A percentile compares a stretch with the other conserved stretches of the same genome.
Evolutionary conservation across 2,329 filamentous ascomycete genomes (phyloP).

Genomic region (Ceratocystis lukuohia): DNA sequence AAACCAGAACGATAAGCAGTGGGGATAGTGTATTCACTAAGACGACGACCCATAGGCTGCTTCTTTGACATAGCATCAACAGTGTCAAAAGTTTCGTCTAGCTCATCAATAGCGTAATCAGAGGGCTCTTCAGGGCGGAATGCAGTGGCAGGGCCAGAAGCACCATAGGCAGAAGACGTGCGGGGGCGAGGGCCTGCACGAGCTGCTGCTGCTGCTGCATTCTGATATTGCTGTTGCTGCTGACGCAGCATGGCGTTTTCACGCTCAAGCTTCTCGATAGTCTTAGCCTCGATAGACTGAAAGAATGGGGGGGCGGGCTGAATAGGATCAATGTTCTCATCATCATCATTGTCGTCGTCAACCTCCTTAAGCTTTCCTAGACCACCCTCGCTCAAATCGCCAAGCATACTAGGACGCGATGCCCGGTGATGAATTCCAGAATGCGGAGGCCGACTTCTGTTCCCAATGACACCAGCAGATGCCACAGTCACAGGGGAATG

Average conservation of each 20-base stretch:
- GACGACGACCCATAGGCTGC: conserved; percentile 36
- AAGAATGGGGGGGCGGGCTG: conserved; percentile 30
- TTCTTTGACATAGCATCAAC: conserved; percentile 34
- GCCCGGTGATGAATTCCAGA: conserved; percentile 66
- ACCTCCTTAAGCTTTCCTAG: conserved; percentile 58
- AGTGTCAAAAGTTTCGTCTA: conserved; percentile 47
- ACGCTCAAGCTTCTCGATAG: conserved; percentile 47
- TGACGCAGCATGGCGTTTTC: conserved; percentile 51
- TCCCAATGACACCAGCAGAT: conserved; percentile 36
- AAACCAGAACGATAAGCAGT: conserved; percentile 36
- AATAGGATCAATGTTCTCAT: conserved; percentile 45
- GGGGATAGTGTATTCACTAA: conserved; percentile 41
- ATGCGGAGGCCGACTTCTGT: conserved; percentile 40
- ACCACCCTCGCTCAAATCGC: conserved; percentile 54
- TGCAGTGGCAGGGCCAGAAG: conserved; percentile 39
- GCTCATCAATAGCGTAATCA: conserved; percentile 59
- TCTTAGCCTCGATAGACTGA: conserved; percentile 45
- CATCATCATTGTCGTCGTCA: conserved; percentile 54
- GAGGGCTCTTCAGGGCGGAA: conserved; percentile 40
- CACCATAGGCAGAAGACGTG: conserved; percentile 37
- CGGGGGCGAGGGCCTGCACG: conserved; percentile 23
- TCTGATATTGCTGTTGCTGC: conserved; percentile 40
- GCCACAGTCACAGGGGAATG: conserved; percentile 38
- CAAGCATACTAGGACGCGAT: conserved; percentile 64
- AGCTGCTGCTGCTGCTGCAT: conserved; percentile 24